Conservation (phyloP, 1,284 basidiomycete species). For the Caloboletus firmus region DNA sequence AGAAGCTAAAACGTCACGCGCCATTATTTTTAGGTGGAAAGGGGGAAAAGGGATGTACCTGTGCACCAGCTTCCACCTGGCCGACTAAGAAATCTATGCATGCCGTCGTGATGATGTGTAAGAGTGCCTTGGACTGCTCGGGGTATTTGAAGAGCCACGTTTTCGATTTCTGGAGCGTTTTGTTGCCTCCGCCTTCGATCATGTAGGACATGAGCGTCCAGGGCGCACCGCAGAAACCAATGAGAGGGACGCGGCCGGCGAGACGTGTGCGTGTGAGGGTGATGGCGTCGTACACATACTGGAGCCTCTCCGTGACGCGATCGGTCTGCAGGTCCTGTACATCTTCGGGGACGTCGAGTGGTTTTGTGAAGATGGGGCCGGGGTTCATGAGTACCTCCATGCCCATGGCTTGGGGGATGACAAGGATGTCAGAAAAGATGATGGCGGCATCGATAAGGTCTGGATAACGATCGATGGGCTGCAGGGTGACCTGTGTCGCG, state of each 20-base stretch:
- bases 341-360: conserved; percentile 77
- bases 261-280: conserved; percentile 77
- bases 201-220: conserved; percentile 98
- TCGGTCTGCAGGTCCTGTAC: conserved; percentile 63
- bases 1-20: conserved; percentile 45
- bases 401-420: conserved; percentile 93
- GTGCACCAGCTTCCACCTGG: conserved; percentile 90
- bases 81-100: conserved; percentile 87
- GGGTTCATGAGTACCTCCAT: conserved; percentile 94
- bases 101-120: conserved; percentile 78
- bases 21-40: not conserved
- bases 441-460: conserved; percentile 90
- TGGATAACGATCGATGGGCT: conserved; percentile 85
- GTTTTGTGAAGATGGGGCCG: conserved; percentile 83
- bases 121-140: conserved; percentile 73
- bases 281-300: conserved; percentile 91
- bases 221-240: conserved; percentile 93
- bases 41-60: conserved; percentile 50
- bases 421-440: conserved; percentile 96
- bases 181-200: conserved; percentile 91
- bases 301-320: conserved; percentile 78
- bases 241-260: conserved; percentile 85
- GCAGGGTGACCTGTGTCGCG: conserved; percentile 84
- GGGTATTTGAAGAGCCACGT: conserved; percentile 91
- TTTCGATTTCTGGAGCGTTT: conserved; percentile 87